Conservation (phyloP, 2,329 filamentous ascomycete species). For the Sporothrix schenckii region DNA sequence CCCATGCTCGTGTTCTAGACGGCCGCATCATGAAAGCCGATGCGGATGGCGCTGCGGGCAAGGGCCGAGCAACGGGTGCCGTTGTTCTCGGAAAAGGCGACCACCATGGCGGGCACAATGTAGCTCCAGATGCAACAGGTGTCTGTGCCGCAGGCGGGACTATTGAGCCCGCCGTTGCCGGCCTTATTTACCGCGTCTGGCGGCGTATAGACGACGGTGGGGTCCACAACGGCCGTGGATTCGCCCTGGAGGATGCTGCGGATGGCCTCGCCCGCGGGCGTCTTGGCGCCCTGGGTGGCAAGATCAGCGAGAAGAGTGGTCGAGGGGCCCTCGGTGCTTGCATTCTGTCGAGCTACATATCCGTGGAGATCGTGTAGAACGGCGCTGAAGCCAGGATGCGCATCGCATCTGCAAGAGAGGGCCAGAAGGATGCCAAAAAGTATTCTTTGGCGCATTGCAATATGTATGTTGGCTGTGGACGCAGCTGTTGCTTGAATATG, state of each 20-base stretch:
- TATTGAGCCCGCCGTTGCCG: conserved; percentile 35
- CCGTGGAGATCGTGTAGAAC: conserved; percentile 1
- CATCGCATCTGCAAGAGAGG: not conserved
- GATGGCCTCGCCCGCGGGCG: conserved; percentile 45
- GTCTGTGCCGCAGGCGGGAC: conserved; percentile 39
- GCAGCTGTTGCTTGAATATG: not conserved
- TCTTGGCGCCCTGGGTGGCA: conserved; percentile 41
- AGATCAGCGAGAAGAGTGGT: conserved; percentile 47
- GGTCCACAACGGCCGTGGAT: conserved; percentile 34
- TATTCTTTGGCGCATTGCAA: not conserved
- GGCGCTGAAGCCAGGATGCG: conserved; percentile 15
- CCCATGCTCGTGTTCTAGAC: conserved; percentile 44
- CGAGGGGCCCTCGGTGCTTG: not conserved
- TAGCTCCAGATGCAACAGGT: conserved; percentile 48
- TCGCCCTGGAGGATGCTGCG: conserved; percentile 43
- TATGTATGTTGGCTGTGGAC: not conserved
- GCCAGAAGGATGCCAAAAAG: not conserved
- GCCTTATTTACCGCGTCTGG: conserved; percentile 36
- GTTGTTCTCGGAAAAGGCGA: conserved; percentile 41
- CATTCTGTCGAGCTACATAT: not conserved
- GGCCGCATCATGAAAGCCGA: conserved; percentile 53
- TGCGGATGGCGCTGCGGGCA: conserved; percentile 50
- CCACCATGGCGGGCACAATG: conserved; percentile 45
- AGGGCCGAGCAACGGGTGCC: conserved; percentile 36
- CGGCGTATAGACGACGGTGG: conserved; percentile 37